Base-by-base conservation (phyloP, 2,329 filamentous ascomycete genomes). In the Pestalotiopsis sp. region DNA sequence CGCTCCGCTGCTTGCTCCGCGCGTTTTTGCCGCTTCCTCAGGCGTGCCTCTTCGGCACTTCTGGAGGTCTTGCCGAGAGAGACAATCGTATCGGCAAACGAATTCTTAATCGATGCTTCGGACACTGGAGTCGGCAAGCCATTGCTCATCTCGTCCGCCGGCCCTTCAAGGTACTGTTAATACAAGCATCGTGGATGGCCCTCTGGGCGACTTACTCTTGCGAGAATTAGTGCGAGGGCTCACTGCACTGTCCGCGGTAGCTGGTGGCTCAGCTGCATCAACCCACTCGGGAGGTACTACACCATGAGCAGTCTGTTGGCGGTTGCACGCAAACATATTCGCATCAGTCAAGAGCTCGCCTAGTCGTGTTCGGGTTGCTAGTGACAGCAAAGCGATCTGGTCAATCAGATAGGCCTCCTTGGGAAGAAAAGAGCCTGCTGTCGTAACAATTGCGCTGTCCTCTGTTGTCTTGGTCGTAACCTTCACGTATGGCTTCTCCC, bases 351-450 rank as follows among this genome's bases (percentile, higher is more conserved):
- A 77, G 38, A 98, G 81, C 13, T 90, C 89, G 66, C 93, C 87
- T 49, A 98, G 74, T 36, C 94, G 88, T 74, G 97, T 92, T 77
- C 95, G 94, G 11, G 94, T 91, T 20, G 93, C 93, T 68, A 98
- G 87, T 5, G 94, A 96, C 69, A 98, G 79, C 17, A 98, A 84
- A 31, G 93, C 92, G 59, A 98, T 82, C 73, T 98, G 92, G 70
- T 97, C 94, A 14, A 92, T 91, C 41, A 97, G 84, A 67, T 88
- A 90, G 1, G 93, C 89, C 58, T 94, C 92, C 45, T 92, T 90
- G 0, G 96, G 88, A 49, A 97, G 88, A 67, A 92, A 94, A 23
- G 89, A 89, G 2, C 90, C 91, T 14, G 85, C 86, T 1, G 91
- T 90, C 57, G 87, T 81, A 2, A 93, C 85, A 27, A 91, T 80